Evolutionary conservation across 768 basidiomycete genomes (phyloP), one percentile per base, ranked within the genome.

Genomic region (Tylopilus subfusipes): DNA sequence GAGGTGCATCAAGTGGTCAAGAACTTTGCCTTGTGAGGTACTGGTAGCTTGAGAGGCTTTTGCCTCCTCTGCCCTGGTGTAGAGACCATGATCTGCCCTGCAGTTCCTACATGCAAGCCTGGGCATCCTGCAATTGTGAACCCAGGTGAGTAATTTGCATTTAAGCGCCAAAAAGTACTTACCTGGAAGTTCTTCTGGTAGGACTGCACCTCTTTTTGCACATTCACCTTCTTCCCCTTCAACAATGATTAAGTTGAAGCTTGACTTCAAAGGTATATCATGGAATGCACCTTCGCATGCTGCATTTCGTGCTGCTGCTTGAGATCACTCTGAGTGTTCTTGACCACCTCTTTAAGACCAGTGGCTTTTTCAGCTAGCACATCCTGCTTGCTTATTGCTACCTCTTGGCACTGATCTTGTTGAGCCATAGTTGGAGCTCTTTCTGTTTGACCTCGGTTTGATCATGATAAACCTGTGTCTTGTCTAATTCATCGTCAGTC

Each of bases 341-440:
- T 70, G 31, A 80, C 72, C 8, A 77, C 76, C 10, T 72, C 67
- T 62, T 77, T 74, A 19, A 77, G 75, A 0, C 76, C 79, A 25
- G 86, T 80, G 0, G 88, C 90, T 62, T 90, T 94, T 72, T 85
- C 84, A 1, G 76, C 74, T n/a, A 98, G 74, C 13, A 89, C 80
- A 58, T 93, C 88, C 16, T 89, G 82, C 73, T 99, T 93, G 55
- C 91, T 88, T 9, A 78, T 78, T 0, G 92, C 93, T 18, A 98
- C 63, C 90, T 81, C 68, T 91, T 92, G 16, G 81, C 75, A 63
- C 91, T 90, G 72, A 98, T 88, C 73, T 95, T 89, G 19, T 85
- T 81, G 5, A 84, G 88, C 95, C 96, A 98, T 0, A 96, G 97
- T 62, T 95, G 88, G 7, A 98, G 83, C 56, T 97, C 95, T 60